phyloP scores from a whole-genome alignment of 2,329 filamentous ascomycete species.

The Fusarium sacchari region DNA sequence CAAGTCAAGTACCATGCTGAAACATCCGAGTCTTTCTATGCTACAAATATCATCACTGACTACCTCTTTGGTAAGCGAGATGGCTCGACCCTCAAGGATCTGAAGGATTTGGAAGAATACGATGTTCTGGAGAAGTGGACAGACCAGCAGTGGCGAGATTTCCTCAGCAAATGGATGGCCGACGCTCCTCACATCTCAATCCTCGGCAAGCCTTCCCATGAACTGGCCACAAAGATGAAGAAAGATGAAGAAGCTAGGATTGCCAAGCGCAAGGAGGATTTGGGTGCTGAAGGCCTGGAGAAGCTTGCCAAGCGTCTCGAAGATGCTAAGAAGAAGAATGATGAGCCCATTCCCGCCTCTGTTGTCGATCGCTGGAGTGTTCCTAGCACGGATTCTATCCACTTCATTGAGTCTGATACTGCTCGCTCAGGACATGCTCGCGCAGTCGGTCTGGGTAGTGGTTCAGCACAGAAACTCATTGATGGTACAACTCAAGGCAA shows the following conservation, averaged over 20 bases:
- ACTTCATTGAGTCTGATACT: slow-evolving; percentile 90
- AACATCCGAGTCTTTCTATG: slow-evolving; percentile 81
- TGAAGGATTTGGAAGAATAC: slow-evolving; percentile 67
- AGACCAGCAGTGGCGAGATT: slow-evolving; percentile 84
- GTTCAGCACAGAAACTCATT: slow-evolving; percentile 78
- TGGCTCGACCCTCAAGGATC: slow-evolving; percentile 75
- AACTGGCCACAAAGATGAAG: slow-evolving; percentile 84
- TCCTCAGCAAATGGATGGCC: slow-evolving; percentile 83
- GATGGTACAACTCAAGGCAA: slow-evolving; percentile 71
- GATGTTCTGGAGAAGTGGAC: slow-evolving; percentile 81
- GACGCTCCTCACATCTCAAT: slow-evolving; percentile 90
- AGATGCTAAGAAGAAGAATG: slow-evolving; percentile 86
- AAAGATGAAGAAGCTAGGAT: slow-evolving; percentile 81
- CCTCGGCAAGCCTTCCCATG: slow-evolving; percentile 84
- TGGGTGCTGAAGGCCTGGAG: slow-evolving; percentile 85
- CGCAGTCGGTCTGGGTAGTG: slow-evolving; percentile 73
- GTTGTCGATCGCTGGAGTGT: slow-evolving; percentile 85
- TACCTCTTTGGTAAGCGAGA: slow-evolving; percentile 90
- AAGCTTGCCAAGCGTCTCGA: slow-evolving; percentile 80
- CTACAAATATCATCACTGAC: slow-evolving; percentile 87
- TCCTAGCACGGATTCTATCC: slow-evolving; percentile 88
- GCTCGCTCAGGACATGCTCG: slow-evolving; percentile 84
- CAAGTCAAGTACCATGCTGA: slow-evolving; percentile 88
- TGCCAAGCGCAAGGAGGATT: slow-evolving; percentile 77
- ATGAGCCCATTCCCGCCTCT: slow-evolving; percentile 82